Evolutionary conservation across 305 asterid genomes (phyloP).

Genomic region (Plantago lanceolata): DNA sequence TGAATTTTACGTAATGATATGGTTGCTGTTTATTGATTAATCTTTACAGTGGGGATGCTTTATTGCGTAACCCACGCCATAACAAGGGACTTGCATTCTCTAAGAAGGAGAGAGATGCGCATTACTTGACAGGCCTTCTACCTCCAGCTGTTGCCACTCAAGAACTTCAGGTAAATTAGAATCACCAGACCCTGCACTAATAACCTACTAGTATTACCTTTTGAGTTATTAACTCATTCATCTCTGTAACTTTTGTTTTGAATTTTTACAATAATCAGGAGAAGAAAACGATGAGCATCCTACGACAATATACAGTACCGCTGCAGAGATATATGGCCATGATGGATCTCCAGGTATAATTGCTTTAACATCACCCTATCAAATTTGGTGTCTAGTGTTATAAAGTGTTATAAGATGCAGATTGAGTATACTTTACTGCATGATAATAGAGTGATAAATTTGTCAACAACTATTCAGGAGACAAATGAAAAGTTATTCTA

Average conservation of each 20-base stretch:
- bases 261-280: constrained; percentile 36
- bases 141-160: constrained; percentile 68
- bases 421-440: background rate
- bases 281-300: constrained; percentile 58
- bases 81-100: constrained; percentile 87
- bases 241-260: constrained; percentile 11
- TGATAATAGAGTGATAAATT: background rate
- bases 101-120: constrained; percentile 82
- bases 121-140: constrained; percentile 79
- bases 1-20: background rate
- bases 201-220: background rate
- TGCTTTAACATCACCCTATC: background rate
- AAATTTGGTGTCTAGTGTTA: background rate
- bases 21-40: constrained; percentile 14
- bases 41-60: constrained; percentile 54
- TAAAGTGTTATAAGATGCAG: background rate
- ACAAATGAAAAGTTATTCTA: constrained; percentile 79
- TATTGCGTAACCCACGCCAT: constrained; percentile 85
- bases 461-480: constrained; percentile 46
- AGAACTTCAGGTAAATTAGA: constrained; percentile 62
- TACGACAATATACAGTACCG: constrained; percentile 73
- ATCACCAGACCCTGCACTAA: constrained; percentile 8
- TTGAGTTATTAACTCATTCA: constrained; percentile 2
- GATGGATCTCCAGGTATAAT: constrained; percentile 91
- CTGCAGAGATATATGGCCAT: constrained; percentile 84